Evolutionary conservation across 2,329 filamentous ascomycete genomes (phyloP), one percentile per base, ranked within the genome.

Genomic region (Aspergillus aculeatus): DNA sequence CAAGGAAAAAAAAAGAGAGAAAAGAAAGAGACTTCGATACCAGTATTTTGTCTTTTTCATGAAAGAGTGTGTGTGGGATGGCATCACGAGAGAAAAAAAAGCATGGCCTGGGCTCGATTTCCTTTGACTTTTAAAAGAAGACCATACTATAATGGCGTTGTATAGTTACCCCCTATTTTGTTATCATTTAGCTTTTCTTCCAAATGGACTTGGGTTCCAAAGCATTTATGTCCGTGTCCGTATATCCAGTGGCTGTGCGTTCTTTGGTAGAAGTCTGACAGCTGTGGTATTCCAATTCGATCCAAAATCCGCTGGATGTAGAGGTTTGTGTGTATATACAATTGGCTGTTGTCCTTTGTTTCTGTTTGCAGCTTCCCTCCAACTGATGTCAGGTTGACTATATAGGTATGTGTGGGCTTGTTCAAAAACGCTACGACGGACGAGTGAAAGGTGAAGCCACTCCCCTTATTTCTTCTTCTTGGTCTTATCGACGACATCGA

Each of bases 401-500:
- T 29, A 29, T 10, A 29, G 9, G 26, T 29, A 9, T 29, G 7
- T 9, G 9, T 2, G 32, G 32, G 32, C 12, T 35, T 35, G 32
- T 35, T 4, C 32, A 16, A 35, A 12, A 35, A 16, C 32, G 32
- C 11, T 35, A 35, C 32, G 3, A 16, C 32, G 14, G 9, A 16
- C 32, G 14, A 16, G 32, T 16, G 14, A 35, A 23, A 23, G 23
- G 23, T 23, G 23, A 23, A n/a, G n/a, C n/a, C 31, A 3, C 12
- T 12, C 32, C 1, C 32, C 44, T 29, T 23, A 56, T 48, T 86
- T 86, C 76, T 88, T 88, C 64, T 84, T 84, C 75, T 88, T 87
- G 4, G 84, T 87, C 77, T 89, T 89, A 71, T 89, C 87, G 58
- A 86, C 73, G n/a, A 88, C 76, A 49, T 87, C 84, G 29, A 89